Base-by-base conservation (phyloP, 495 filamentous ascomycete genomes). In the Saxophila tyrrhenica region DNA sequence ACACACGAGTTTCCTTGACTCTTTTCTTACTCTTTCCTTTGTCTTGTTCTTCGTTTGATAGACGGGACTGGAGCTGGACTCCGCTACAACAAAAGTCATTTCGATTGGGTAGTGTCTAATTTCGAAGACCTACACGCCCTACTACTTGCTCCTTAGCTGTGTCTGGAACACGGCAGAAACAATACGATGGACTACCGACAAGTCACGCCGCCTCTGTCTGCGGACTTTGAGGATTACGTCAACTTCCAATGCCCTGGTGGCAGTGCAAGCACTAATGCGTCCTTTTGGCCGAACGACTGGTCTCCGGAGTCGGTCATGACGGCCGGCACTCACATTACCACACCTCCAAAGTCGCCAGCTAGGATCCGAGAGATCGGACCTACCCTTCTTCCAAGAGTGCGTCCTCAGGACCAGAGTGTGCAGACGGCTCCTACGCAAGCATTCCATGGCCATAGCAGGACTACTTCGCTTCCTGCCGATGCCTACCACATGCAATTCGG, bases 341-440 rank as follows among this genome's bases (percentile, higher is more conserved):
- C 85, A 32, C 88, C 89, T 39, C 68, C 66, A 48, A 59, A 53
- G 53, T 86, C 85, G 23, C 89, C 89, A 51, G 7, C 19, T 11
- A 57, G 44, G 44, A 80, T 89, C 60, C 76, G 83, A 22, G 83
- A 89, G 35, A 80, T 86, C 73, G 89, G 87, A 13, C 87, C 88
- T 32, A 72, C 85, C 24, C 76, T 96, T 50, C 75, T 96, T 24
- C 90, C 90, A 54, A 90, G 86, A 74, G 87, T 94, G 69, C 78
- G 89, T 46, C 78, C 79, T 55, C 87, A 94, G 67, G 89, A 94
- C 71, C 83, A 90, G 71, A 73, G 81, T 50, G 77, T 89, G 55
- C 77, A 83, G 56, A 75, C 77, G 15, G 63, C 69, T 20, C 70
- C 71, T 46, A 71, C 69, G 17, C 71, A 72, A 25, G 70, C 48